Evolutionary conservation across 129 eudicot genomes (phyloP), one percentile per base, ranked within the genome.

Genomic region (Arctium minus): DNA sequence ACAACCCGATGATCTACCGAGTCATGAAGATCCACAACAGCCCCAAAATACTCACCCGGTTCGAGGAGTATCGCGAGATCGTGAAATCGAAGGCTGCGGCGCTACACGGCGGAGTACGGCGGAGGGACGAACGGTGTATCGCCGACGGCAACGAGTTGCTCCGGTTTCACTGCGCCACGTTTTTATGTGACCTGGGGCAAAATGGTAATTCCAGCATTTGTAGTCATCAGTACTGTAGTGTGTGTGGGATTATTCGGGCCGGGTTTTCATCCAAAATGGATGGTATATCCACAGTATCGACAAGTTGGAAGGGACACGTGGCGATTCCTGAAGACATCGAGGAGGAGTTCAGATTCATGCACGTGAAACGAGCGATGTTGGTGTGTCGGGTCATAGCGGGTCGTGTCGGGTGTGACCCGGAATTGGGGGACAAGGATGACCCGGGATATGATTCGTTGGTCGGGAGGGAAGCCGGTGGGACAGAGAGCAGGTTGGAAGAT

Each of bases 121-220:
- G 77, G 77, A 38, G 88, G 15, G 90, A 92, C 75, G 97, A 87
- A 77, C 85, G 98, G 65, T 94, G 98, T 62, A 74, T 90, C 4
- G 98, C 98, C 32, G 98, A 94, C 79, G 98, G 98, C 3, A 94
- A 94, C 72, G 98, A 94, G 89, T 89, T 89, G 33, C 81, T 94
- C 42, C 88, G 98, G 82, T 94, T 94, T 50, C 89, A 92, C 84
- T 94, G 98, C 39, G 83, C 96, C 30, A 94, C 98, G 18, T 94
- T 85, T 65, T 27, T 91, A 15, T 94, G 98, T 40, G 94, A 89
- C 74, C 60, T 94, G 39, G 97, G 97, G 85, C 89, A 91, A 78
- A 90, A 92, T 3, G 95, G 92, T 81, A 89, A 92, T 87, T 92
- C 97, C 33, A 86, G 80, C 79, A 40, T 94, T 0, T 94, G 98